These are phyloP conservation scores for Aspergillus sp. DNA, from an alignment of 2,329 filamentous ascomycete genomes.

Conservation along the genomic window DNA sequence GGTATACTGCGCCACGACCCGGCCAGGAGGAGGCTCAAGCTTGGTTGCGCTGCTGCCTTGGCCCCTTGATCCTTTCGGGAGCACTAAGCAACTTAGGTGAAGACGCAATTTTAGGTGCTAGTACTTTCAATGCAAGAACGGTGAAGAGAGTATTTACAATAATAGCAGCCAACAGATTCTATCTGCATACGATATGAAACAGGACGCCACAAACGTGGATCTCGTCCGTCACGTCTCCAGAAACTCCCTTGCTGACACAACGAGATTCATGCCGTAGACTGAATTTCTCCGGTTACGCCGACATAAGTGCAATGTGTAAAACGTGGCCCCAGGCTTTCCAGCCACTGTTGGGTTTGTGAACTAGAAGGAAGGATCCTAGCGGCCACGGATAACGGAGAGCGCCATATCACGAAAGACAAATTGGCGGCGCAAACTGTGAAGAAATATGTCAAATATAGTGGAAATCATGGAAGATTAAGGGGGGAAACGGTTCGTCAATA, in stretches of 20 bases:
- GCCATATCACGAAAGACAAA: conserved; percentile 1
- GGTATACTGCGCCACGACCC: neutral
- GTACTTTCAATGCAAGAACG: neutral
- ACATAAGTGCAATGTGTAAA: conserved; percentile 20
- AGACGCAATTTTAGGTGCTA: neutral
- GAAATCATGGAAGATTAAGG: conserved; percentile 5
- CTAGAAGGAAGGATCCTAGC: neutral
- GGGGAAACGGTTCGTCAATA: conserved; percentile 31
- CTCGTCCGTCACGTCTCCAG: conserved; percentile 16
- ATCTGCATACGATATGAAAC: conserved; percentile 16
- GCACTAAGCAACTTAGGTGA: neutral
- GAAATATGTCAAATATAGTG: conserved; percentile 5
- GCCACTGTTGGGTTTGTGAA: neutral
- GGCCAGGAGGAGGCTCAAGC: neutral
- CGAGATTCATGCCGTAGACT: conserved; percentile 18
- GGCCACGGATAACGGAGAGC: conserved; percentile 1
- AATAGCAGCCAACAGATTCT: conserved; percentile 14
- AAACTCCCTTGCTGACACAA: conserved; percentile 22
- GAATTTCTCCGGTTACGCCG: conserved; percentile 26
- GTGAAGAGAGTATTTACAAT: conserved; percentile 5
- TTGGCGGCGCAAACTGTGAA: conserved; percentile 1
- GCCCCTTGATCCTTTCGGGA: neutral
- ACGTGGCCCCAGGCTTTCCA: conserved; percentile 1
- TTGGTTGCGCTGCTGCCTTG: neutral
- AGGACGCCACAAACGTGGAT: conserved; percentile 11